Conservation (phyloP, 2,329 filamentous ascomycete genomes). For the Polychaeton citri region DNA sequence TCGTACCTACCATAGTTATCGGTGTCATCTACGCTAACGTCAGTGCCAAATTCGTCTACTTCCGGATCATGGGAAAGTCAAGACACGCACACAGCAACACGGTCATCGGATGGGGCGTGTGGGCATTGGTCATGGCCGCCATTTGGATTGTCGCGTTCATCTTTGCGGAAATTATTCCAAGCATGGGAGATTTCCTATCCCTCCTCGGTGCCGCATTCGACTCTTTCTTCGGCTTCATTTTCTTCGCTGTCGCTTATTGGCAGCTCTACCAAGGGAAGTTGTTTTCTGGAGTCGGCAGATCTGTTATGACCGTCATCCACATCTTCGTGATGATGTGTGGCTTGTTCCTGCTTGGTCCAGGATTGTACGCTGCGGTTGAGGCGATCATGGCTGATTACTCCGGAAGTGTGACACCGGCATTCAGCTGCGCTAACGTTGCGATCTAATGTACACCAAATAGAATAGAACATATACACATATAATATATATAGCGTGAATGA, state of each 20-base stretch:
- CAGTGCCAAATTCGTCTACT: constrained; percentile 34
- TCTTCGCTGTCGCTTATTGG: constrained; percentile 37
- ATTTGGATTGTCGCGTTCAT: constrained; percentile 34
- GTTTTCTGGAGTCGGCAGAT: constrained; percentile 23
- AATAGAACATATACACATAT: too few species aligned
- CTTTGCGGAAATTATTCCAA: constrained; percentile 36
- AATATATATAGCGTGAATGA: too few species aligned
- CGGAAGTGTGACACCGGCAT: too few species aligned
- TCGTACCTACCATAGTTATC: constrained; percentile 37
- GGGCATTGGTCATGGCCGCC: constrained; percentile 27
- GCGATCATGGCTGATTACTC: too few species aligned
- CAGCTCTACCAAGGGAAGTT: constrained; percentile 29
- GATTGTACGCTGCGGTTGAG: too few species aligned
- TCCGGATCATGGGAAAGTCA: constrained; percentile 29
- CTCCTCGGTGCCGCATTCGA: constrained; percentile 36
- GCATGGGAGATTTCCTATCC: constrained; percentile 38
- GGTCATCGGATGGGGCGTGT: constrained; percentile 34
- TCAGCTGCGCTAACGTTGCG: too few species aligned
- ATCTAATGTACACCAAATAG: too few species aligned
- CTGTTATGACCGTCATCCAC: constrained; percentile 32
- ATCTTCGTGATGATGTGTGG: constrained; percentile 32
- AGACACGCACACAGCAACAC: constrained; percentile 35
- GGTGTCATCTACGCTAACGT: constrained; percentile 39
- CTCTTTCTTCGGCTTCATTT: constrained; percentile 39
- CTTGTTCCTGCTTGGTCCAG: constrained; percentile 38